Conservation (phyloP, 495 filamentous ascomycete genomes). For the Trichoderma gamsii region DNA sequence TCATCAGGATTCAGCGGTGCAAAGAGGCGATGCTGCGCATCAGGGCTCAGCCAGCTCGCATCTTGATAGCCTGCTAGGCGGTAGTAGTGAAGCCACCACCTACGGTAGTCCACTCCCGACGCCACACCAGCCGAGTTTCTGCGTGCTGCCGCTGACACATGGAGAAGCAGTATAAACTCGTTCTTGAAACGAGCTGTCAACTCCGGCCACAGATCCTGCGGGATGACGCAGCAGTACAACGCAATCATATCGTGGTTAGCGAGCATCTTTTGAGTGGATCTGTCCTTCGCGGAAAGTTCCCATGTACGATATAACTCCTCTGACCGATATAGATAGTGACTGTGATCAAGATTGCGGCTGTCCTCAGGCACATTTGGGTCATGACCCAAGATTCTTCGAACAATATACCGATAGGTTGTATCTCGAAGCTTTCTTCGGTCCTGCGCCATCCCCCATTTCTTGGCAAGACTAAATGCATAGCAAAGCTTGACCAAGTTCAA, state of each 20-base stretch:
- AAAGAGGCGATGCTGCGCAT: neutral
- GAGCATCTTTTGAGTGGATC: neutral
- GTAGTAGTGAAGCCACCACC: neutral
- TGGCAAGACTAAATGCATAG: conserved; percentile 1
- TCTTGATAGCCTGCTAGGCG: neutral
- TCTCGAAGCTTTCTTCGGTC: neutral
- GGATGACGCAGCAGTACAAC: neutral
- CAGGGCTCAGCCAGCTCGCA: neutral
- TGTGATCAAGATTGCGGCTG: neutral
- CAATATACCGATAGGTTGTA: conserved; percentile 14
- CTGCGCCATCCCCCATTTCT: neutral
- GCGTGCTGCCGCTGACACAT: neutral
- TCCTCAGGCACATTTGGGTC: neutral
- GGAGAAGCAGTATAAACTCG: neutral
- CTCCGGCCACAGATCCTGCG: neutral
- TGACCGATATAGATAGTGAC: neutral
- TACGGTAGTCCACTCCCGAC: neutral
- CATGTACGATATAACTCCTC: conserved; percentile 11
- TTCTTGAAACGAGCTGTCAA: neutral
- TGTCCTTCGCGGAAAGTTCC: neutral
- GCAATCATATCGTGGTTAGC: neutral
- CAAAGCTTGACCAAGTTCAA: neutral
- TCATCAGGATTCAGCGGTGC: neutral
- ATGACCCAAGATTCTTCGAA: neutral
- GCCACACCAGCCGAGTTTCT: neutral